These are phyloP conservation scores for Cutaneotrichosporon cavernicola DNA, from an alignment of 1,284 basidiomycete species.

Conservation along the genomic window DNA sequence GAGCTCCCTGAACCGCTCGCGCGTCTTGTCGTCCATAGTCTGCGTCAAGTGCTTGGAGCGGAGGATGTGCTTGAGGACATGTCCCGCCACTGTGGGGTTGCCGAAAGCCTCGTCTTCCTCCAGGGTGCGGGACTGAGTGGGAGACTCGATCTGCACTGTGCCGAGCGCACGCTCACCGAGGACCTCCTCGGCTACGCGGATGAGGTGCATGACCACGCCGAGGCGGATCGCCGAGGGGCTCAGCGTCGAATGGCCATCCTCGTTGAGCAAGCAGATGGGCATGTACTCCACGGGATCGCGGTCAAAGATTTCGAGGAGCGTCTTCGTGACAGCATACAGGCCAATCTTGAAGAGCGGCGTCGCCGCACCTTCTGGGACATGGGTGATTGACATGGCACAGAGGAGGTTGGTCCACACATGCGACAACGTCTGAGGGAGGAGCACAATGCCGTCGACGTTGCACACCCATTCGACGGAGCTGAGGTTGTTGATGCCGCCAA, in stretches of 20 bases:
- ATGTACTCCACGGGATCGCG: constrained; percentile 40
- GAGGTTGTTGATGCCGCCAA: constrained; percentile 35
- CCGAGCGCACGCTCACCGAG: constrained; percentile 31
- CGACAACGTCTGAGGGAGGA: constrained; percentile 36
- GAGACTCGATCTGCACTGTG: constrained; percentile 8
- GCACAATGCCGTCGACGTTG: constrained; percentile 18
- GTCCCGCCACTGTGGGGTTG: constrained; percentile 27
- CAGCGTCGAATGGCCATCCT: constrained; percentile 24
- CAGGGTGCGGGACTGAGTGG: constrained; percentile 2
- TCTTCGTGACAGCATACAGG: constrained; percentile 28
- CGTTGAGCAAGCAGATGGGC: constrained; percentile 32
- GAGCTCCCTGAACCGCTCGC: constrained; percentile 24
- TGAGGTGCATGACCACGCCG: constrained; percentile 30
- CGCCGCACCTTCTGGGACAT: constrained; percentile 17
- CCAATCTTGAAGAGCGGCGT: constrained; percentile 30
- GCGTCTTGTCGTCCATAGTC: constrained; percentile 18
- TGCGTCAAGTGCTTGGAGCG: constrained; percentile 26
- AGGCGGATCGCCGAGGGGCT: constrained; percentile 26
- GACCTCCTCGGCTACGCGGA: constrained; percentile 24
- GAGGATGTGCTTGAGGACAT: constrained; percentile 36
- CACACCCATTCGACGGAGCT: constrained; percentile 30
- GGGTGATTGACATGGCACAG: constrained; percentile 26
- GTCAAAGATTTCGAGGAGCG: constrained; percentile 34
- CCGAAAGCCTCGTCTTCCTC: constrained; percentile 25
- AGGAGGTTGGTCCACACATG: constrained; percentile 44